Conservation (phyloP, 176 grass and related monocot genomes). For the Canna indica region DNA sequence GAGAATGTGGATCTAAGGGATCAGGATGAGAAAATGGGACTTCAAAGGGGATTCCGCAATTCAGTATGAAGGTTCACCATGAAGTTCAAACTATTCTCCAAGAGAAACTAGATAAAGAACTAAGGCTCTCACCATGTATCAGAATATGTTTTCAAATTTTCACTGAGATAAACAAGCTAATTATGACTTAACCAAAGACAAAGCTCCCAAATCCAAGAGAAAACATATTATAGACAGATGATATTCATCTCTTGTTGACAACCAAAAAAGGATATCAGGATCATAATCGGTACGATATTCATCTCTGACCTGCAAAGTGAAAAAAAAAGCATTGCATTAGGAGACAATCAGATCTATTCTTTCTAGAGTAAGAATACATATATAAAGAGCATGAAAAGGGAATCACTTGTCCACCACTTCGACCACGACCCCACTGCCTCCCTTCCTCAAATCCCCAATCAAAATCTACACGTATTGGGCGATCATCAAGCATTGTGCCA, state of each 20-base stretch:
- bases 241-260: background rate
- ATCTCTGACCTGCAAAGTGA: conserved; percentile 60
- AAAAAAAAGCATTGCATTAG: conserved; percentile 5
- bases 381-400: background rate
- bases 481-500: conserved; percentile 95
- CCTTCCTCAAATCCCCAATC: conserved; percentile 54
- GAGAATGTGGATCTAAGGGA: too few relatives aligned
- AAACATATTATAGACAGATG: background rate
- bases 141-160: background rate
- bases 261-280: conserved; percentile 47
- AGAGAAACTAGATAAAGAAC: background rate
- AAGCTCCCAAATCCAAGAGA: background rate
- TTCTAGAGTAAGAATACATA: background rate
- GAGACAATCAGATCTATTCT: background rate
- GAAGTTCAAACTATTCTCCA: background rate
- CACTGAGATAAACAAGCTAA: background rate
- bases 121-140: background rate
- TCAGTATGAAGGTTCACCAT: background rate
- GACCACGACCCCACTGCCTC: conserved; percentile 76
- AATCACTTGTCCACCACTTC: conserved; percentile 87
- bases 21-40: background rate
- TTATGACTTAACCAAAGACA: background rate
- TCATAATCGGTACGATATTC: conserved; percentile 99
- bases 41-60: background rate
- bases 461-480: conserved; percentile 75